Evolutionary conservation across 495 filamentous ascomycete species (phyloP).

Genomic region (Ascobolus immersus): DNA sequence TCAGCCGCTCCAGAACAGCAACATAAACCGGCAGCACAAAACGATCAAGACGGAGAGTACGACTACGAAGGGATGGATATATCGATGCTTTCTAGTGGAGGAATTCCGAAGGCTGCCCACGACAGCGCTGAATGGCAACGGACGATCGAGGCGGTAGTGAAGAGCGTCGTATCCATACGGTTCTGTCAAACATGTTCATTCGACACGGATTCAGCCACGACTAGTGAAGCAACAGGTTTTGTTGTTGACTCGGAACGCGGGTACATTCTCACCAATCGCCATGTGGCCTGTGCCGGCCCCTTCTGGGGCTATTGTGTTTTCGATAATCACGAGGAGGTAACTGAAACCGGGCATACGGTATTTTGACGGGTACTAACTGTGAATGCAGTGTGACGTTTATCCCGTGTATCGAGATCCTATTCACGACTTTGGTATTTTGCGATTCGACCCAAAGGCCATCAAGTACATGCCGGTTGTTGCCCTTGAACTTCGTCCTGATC

Average conservation of each 20-base stretch:
- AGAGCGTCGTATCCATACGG: slow-evolving; percentile 84
- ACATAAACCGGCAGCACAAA: too few species aligned
- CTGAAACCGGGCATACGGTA: too few species aligned
- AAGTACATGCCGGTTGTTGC: slow-evolving; percentile 81
- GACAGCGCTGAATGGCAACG: slow-evolving; percentile 93
- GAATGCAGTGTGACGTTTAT: slow-evolving; percentile 58
- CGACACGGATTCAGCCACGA: slow-evolving; percentile 78
- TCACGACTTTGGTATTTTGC: slow-evolving; percentile 90
- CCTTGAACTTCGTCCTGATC: slow-evolving; percentile 62
- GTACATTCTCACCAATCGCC: slow-evolving; percentile 69
- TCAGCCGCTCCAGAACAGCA: too few species aligned
- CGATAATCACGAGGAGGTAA: slow-evolving; percentile 80
- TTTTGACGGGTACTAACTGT: slow-evolving; percentile 1
- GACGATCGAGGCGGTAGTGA: slow-evolving; percentile 79
- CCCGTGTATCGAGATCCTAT: slow-evolving; percentile 98
- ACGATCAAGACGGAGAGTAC: too few species aligned
- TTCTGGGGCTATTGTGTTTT: slow-evolving; percentile 97
- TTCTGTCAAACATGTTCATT: slow-evolving; percentile 98
- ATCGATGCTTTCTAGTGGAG: too few species aligned
- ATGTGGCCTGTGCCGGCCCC: slow-evolving; percentile 87
- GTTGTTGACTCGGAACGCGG: slow-evolving; percentile 90
- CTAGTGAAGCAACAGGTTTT: slow-evolving; percentile 89
- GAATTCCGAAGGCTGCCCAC: too few species aligned
- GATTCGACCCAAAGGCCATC: slow-evolving; percentile 83
- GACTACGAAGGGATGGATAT: too few species aligned